A percentile compares a stretch with the other conserved stretches of the same genome.
phyloP scores from a whole-genome alignment of 495 filamentous ascomycete species.

The Trichoderma gamsii region DNA sequence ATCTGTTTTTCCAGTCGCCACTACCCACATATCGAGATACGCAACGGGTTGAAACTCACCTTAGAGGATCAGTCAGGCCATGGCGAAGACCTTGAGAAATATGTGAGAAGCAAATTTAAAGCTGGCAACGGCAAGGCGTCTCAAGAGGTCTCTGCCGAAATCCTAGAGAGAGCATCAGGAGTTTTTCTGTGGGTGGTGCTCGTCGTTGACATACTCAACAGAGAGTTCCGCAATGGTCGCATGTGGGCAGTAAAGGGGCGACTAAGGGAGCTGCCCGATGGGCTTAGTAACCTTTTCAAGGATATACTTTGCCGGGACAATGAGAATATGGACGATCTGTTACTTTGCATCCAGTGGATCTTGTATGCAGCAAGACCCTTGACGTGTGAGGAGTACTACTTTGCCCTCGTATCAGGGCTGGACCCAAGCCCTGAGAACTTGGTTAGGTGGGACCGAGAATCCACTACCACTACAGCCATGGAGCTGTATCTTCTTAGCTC shows the following conservation, averaged over 20 bases:
- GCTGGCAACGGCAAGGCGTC: constrained; percentile 1
- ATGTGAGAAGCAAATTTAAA: constrained; percentile 10
- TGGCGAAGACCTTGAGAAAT: constrained; percentile 14
- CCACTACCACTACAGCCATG: not conserved
- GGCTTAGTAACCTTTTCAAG: constrained; percentile 31
- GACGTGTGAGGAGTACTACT: constrained; percentile 29
- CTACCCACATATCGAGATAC: constrained; percentile 25
- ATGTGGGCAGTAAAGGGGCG: constrained; percentile 18
- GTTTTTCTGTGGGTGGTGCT: constrained; percentile 40
- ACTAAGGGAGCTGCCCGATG: constrained; percentile 30
- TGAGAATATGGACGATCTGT: constrained; percentile 20
- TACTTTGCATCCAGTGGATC: constrained; percentile 36
- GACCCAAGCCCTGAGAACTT: constrained; percentile 5
- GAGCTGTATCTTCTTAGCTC: constrained; percentile 29
- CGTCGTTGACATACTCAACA: constrained; percentile 35
- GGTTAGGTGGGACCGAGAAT: not conserved
- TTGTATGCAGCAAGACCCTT: constrained; percentile 31
- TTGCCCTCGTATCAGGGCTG: constrained; percentile 24
- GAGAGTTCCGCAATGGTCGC: constrained; percentile 26
- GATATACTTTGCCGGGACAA: constrained; percentile 31
- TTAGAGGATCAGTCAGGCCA: constrained; percentile 25
- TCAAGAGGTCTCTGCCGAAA: constrained; percentile 19
- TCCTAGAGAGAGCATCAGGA: constrained; percentile 32
- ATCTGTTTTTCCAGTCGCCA: constrained; percentile 31
- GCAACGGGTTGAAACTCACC: constrained; percentile 21